Percentiles rank a stretch among this genome's conserved stretches.
These are phyloP conservation scores for Heritiera fomes DNA, from an alignment of 345 rosid genomes.

Conservation along the genomic window DNA sequence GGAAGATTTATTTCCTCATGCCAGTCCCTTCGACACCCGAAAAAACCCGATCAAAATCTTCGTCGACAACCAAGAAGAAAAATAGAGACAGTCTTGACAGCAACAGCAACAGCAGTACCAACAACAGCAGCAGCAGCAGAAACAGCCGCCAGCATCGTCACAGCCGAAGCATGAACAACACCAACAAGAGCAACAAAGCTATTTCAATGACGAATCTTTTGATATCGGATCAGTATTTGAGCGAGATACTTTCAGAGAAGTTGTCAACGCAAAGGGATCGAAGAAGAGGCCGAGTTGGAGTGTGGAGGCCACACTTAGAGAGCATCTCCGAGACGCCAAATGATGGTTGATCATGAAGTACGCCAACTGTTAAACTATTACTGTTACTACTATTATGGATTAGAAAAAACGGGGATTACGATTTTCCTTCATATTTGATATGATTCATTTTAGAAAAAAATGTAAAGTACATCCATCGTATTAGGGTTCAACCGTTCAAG, in stretches of 20 bases:
- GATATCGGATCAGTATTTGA: constrained; percentile 77
- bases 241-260: constrained; percentile 91
- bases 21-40: constrained; percentile 49
- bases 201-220: constrained; percentile 42
- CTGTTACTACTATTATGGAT: neutral
- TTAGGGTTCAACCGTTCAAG: constrained; percentile 38
- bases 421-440: constrained; percentile 10
- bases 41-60: constrained; percentile 34
- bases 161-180: constrained; percentile 17
- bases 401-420: neutral
- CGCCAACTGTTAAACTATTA: neutral
- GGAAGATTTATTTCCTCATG: constrained; percentile 92
- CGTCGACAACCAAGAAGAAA: constrained; percentile 28
- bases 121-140: neutral
- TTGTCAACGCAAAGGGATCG: constrained; percentile 72
- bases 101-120: neutral
- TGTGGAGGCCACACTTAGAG: constrained; percentile 96
- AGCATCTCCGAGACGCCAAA: constrained; percentile 64
- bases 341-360: constrained; percentile 34
- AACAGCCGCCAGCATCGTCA: constrained; percentile 27
- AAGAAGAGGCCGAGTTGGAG: constrained; percentile 81
- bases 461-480: constrained; percentile 21
- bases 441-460: constrained; percentile 19
- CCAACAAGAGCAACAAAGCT: constrained; percentile 21
- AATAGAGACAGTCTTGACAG: constrained; percentile 10